Evolutionary conservation across 2,329 filamentous ascomycete genomes (phyloP).

Genomic region (Intubia oerlemansii): DNA sequence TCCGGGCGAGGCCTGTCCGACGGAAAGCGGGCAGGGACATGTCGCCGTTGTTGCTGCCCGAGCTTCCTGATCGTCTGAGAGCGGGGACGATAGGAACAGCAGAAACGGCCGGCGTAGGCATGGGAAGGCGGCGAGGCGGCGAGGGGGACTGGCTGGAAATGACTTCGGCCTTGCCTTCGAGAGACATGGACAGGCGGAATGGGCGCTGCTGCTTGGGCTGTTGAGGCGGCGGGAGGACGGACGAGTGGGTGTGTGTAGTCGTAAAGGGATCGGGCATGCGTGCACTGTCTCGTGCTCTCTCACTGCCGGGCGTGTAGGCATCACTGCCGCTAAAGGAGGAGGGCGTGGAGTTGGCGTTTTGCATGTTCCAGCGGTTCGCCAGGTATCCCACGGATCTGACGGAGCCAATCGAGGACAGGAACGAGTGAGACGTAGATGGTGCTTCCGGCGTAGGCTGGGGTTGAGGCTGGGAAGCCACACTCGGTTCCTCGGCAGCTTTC

Average conservation of each 20-base stretch:
- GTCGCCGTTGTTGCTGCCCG: slow-evolving; percentile 16
- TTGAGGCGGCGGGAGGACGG: slow-evolving; percentile 13
- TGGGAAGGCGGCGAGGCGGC: slow-evolving; percentile 38
- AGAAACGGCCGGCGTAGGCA: slow-evolving; percentile 14
- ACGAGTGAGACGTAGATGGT: slow-evolving; percentile 4
- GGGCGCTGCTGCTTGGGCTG: slow-evolving; percentile 13
- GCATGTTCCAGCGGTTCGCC: slow-evolving; percentile 34
- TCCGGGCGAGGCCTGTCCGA: slow-evolving; percentile 39
- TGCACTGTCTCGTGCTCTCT: slow-evolving; percentile 17
- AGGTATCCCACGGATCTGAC: slow-evolving; percentile 18
- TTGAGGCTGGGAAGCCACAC: slow-evolving; percentile 3
- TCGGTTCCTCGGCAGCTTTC: slow-evolving; percentile 4
- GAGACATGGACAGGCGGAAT: slow-evolving; percentile 60
- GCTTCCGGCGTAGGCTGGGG: slow-evolving; percentile 1
- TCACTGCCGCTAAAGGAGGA: slow-evolving; percentile 17
- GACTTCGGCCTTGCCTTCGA: slow-evolving; percentile 81
- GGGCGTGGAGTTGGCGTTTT: slow-evolving; percentile 28
- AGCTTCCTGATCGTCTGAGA: no score
- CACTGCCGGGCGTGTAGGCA: background rate
- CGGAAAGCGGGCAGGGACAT: slow-evolving; percentile 25
- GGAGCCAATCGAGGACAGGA: slow-evolving; percentile 13
- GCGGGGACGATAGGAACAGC: no score
- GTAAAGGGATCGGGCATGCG: slow-evolving; percentile 23
- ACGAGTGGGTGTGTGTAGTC: slow-evolving; percentile 14
- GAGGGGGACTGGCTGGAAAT: slow-evolving; percentile 46